Evolutionary conservation across 2,329 filamentous ascomycete genomes (phyloP).

Genomic region (Magnaporthales sp.): DNA sequence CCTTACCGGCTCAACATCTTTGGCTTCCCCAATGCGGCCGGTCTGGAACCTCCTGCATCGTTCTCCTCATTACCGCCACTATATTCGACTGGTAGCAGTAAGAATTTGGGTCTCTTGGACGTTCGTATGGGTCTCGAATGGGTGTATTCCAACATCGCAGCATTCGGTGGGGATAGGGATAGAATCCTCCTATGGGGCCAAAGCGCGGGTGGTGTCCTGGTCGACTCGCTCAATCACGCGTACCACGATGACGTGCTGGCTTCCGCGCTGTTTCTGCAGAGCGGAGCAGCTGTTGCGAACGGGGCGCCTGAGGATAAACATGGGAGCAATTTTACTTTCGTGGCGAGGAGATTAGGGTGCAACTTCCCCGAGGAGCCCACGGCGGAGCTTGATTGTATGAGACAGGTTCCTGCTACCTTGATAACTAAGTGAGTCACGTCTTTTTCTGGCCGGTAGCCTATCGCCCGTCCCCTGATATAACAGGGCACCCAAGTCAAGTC

Average conservation of each 20-base stretch:
- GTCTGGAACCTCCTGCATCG: constrained; percentile 10
- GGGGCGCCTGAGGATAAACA: constrained; percentile 15
- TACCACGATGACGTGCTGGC: constrained; percentile 37
- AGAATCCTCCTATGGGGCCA: constrained; percentile 37
- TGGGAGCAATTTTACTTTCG: constrained; percentile 25
- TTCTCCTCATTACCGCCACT: constrained; percentile 36
- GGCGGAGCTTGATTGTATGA: constrained; percentile 27
- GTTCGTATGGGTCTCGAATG: constrained; percentile 41
- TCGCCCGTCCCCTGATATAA: too few species aligned
- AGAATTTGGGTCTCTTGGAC: constrained; percentile 40
- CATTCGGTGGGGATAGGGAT: constrained; percentile 35
- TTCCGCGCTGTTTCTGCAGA: constrained; percentile 29
- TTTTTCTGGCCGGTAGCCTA: neutral
- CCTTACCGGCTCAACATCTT: constrained; percentile 29
- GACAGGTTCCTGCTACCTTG: constrained; percentile 19
- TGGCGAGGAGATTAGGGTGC: constrained; percentile 24
- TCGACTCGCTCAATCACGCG: constrained; percentile 33
- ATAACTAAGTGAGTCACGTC: constrained; percentile 16
- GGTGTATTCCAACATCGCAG: constrained; percentile 36
- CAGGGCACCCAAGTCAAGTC: too few species aligned
- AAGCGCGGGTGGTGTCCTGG: constrained; percentile 32
- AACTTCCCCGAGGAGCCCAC: constrained; percentile 14
- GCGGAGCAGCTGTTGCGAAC: constrained; percentile 26
- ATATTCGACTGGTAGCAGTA: constrained; percentile 19
- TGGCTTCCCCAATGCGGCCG: constrained; percentile 21